Conservation (phyloP, 768 basidiomycete genomes). For the Artomyces pyxidatus region DNA sequence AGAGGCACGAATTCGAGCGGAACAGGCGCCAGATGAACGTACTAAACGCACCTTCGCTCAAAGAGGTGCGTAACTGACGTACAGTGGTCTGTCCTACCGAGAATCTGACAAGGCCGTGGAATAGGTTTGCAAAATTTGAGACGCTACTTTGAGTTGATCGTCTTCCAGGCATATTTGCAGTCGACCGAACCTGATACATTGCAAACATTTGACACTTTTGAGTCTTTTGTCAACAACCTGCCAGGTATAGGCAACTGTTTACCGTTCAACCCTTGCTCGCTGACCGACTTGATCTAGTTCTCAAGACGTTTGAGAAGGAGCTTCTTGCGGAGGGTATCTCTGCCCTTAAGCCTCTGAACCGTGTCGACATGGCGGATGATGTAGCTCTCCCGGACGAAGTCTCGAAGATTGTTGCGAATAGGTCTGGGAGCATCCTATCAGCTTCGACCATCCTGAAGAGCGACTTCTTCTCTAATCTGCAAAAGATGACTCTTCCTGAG, state of each 20-base stretch:
- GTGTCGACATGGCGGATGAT: slow-evolving; percentile 55
- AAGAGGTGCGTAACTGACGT: slow-evolving; percentile 46
- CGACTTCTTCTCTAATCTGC: slow-evolving; percentile 88
- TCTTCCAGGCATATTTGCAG: slow-evolving; percentile 87
- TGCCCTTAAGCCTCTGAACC: slow-evolving; percentile 75
- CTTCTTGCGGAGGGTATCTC: slow-evolving; percentile 69
- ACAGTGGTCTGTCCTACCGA: too few species aligned
- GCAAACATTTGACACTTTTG: slow-evolving; percentile 66
- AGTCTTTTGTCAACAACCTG: slow-evolving; percentile 71
- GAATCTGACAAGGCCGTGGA: slow-evolving; percentile 2
- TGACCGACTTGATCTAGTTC: slow-evolving; percentile 41
- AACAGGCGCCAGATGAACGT: slow-evolving; percentile 65
- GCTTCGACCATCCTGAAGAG: slow-evolving; percentile 93
- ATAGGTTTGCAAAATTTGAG: slow-evolving; percentile 73
- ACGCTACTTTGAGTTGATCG: slow-evolving; percentile 77
- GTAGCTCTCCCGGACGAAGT: slow-evolving; percentile 89
- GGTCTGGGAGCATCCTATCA: slow-evolving; percentile 80
- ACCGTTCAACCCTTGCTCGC: slow-evolving; percentile 73
- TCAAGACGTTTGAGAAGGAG: slow-evolving; percentile 93
- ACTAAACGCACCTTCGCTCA: slow-evolving; percentile 60
- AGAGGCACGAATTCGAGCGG: slow-evolving; percentile 66
- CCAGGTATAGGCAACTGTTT: slow-evolving; percentile 49
- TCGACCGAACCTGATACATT: slow-evolving; percentile 76
- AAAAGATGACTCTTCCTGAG: slow-evolving; percentile 96
- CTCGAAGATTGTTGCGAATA: slow-evolving; percentile 72